These are phyloP conservation scores for Rhododendron ovatum DNA, from an alignment of 148 eudicot genomes.

Conservation along the genomic window DNA sequence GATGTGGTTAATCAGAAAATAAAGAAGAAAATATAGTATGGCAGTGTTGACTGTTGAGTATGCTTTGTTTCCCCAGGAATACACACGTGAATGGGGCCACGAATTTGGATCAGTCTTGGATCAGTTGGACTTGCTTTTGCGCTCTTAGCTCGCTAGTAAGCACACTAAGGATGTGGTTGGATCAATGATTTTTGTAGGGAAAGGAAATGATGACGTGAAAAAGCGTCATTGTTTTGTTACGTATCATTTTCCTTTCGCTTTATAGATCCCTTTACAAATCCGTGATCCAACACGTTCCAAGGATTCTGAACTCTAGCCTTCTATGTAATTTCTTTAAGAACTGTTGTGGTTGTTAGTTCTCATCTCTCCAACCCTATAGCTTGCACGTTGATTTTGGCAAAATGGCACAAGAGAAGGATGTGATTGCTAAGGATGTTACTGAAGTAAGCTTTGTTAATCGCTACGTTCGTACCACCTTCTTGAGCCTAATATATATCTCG, in stretches of 20 bases:
- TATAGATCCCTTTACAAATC: neutral
- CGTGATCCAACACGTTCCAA: neutral
- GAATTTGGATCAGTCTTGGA: neutral
- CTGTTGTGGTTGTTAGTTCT: neutral
- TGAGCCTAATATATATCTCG: neutral
- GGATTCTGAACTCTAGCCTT: neutral
- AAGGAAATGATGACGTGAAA: neutral
- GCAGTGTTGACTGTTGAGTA: neutral
- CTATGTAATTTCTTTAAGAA: neutral
- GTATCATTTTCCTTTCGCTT: neutral
- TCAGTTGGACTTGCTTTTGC: neutral
- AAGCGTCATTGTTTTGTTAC: neutral
- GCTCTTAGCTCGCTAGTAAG: neutral
- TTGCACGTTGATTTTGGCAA: neutral
- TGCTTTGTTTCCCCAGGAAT: neutral
- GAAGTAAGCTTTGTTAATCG: constrained; percentile 35
- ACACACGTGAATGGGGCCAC: neutral
- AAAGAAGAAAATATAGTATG: neutral
- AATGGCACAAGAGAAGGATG: constrained; percentile 28
- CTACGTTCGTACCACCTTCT: neutral
- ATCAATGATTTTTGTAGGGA: neutral
- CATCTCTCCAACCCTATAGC: neutral
- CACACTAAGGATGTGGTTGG: neutral
- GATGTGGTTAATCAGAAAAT: neutral
- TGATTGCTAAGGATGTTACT: constrained; percentile 66